phyloP scores from a whole-genome alignment of 1,284 basidiomycete genomes.

The Tilletiopsis washingtonensis region DNA sequence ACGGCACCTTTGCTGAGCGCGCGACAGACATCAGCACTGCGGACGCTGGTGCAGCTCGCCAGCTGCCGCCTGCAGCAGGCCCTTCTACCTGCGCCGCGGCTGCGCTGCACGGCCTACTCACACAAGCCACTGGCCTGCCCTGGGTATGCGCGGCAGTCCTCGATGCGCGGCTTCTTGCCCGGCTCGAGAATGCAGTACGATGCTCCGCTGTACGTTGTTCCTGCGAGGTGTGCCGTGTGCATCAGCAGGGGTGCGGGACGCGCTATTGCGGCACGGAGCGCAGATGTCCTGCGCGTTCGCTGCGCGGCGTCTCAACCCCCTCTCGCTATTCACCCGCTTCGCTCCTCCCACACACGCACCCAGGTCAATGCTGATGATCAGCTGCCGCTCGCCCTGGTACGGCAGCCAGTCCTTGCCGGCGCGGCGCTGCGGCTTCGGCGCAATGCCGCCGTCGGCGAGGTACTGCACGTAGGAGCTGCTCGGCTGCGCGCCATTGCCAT shows the following conservation, averaged over 20 bases:
- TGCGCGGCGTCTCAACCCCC: too few relatives aligned
- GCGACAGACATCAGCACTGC: background rate
- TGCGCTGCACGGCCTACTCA: background rate
- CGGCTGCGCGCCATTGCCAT: too few relatives aligned
- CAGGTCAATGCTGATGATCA: slow-evolving; percentile 12
- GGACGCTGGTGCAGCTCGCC: too few relatives aligned
- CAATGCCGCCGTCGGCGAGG: slow-evolving; percentile 4
- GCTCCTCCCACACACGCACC: background rate
- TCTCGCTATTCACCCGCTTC: too few relatives aligned
- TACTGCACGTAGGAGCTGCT: slow-evolving; percentile 11
- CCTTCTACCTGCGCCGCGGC: too few relatives aligned
- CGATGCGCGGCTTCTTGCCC: slow-evolving; percentile 10
- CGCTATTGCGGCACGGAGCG: too few relatives aligned
- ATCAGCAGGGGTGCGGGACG: too few relatives aligned
- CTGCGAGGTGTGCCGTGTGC: background rate
- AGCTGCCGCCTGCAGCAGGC: too few relatives aligned
- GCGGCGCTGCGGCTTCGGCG: slow-evolving; percentile 2
- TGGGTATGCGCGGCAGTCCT: slow-evolving; percentile 9
- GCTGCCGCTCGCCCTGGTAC: slow-evolving; percentile 8
- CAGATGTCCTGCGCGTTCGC: too few relatives aligned
- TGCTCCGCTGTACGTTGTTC: slow-evolving; percentile 10
- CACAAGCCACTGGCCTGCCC: slow-evolving; percentile 10
- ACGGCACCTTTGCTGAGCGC: slow-evolving; percentile 10
- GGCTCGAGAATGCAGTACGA: slow-evolving; percentile 12
- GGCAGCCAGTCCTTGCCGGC: slow-evolving; percentile 10